Evolutionary conservation across 306 rosid genomes (phyloP).

Genomic region (Trichosanthes cucumerina): DNA sequence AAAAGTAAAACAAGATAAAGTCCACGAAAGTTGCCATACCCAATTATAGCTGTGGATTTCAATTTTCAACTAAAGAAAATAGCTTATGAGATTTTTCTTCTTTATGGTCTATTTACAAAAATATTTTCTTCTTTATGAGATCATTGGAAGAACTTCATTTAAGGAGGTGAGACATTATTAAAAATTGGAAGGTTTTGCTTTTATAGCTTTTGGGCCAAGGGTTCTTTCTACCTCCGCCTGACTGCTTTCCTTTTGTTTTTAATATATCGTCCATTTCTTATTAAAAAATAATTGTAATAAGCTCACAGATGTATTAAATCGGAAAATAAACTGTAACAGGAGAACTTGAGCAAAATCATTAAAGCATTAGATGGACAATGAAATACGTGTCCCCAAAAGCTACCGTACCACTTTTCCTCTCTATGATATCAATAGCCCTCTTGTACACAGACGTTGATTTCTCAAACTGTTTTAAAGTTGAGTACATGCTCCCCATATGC

Average conservation of each 20-base stretch:
- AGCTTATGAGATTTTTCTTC: neutral
- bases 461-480: slow-evolving; percentile 47
- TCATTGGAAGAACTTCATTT: neutral
- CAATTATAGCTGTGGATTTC: neutral
- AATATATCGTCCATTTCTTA: neutral
- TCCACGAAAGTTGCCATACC: neutral
- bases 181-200: neutral
- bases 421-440: slow-evolving; percentile 62
- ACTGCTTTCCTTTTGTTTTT: neutral
- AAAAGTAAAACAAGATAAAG: neutral
- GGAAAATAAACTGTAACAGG: neutral
- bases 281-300: neutral
- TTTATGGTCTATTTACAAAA: neutral
- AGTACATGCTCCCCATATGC: slow-evolving; percentile 94
- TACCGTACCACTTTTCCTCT: slow-evolving; percentile 49
- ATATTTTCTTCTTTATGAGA: neutral
- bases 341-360: neutral
- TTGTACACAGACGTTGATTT: slow-evolving; percentile 46
- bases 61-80: neutral
- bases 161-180: neutral
- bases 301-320: neutral
- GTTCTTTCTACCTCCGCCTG: neutral
- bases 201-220: neutral
- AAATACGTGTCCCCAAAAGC: neutral
- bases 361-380: neutral